Percentiles rank a stretch among this genome's conserved stretches.
phyloP scores from a whole-genome alignment of 176 grass and related monocot species.

The Phoenix dactylifera region DNA sequence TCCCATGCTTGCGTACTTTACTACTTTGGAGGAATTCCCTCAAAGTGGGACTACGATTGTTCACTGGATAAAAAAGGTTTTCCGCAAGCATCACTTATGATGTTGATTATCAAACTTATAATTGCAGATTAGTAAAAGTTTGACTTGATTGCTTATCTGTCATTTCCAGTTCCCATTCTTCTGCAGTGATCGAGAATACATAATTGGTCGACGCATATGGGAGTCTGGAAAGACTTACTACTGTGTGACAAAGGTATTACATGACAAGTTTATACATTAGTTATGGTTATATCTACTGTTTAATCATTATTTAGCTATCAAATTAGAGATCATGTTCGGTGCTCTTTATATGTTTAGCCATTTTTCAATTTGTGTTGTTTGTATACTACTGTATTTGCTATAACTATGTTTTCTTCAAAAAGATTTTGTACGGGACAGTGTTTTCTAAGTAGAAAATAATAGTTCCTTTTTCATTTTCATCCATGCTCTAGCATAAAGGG shows the following conservation, averaged over 20 bases:
- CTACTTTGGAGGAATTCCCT: background rate
- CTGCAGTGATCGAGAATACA: constrained; percentile 6
- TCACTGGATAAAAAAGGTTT: background rate
- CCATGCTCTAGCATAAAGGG: no score
- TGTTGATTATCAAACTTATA: background rate
- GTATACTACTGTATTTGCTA: no score
- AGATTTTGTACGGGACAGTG: no score
- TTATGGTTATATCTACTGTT: no score
- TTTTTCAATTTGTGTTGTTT: no score
- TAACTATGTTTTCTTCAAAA: no score
- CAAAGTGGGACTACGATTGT: background rate
- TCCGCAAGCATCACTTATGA: background rate
- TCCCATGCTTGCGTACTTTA: background rate
- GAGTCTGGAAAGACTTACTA: background rate
- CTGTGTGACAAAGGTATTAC: background rate
- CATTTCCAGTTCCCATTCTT: constrained; percentile 2
- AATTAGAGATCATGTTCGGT: no score
- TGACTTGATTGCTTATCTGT: background rate
- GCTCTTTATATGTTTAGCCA: no score
- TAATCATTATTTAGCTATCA: no score
- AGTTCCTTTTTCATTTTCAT: no score
- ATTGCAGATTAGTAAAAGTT: background rate
- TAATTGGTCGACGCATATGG: constrained; percentile 1
- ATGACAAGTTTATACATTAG: no score
- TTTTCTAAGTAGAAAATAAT: no score